A percentile compares a stretch with the other conserved stretches of the same genome.
Conservation (phyloP, 2,329 filamentous ascomycete genomes). For the Apiospora koreana region DNA sequence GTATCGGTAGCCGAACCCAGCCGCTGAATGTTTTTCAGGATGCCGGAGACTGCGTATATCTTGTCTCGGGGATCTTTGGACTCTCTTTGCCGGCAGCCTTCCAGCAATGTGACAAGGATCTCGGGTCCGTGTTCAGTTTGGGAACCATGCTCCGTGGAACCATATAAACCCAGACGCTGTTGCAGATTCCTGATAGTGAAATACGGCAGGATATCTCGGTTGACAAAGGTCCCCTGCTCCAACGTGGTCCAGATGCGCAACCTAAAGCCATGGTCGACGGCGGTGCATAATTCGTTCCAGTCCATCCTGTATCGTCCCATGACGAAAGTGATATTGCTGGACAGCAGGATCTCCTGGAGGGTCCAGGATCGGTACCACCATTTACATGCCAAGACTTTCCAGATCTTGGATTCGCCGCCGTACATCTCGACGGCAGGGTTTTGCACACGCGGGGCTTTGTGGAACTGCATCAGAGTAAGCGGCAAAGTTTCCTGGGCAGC, state of each 20-base stretch:
- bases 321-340: slow-evolving; percentile 10
- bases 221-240: neutral
- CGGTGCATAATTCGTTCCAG: slow-evolving; percentile 15
- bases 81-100: neutral
- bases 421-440: neutral
- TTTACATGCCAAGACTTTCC: neutral
- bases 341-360: slow-evolving; percentile 17
- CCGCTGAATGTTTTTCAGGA: neutral
- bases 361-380: slow-evolving; percentile 20
- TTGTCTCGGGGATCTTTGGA: slow-evolving; percentile 12
- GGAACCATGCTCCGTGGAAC: neutral
- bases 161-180: neutral
- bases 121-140: neutral
- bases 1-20: neutral
- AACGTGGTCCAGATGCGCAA: slow-evolving; percentile 14
- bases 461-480: neutral
- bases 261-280: slow-evolving; percentile 14
- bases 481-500: neutral
- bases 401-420: neutral
- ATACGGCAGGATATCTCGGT: neutral
- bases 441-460: neutral
- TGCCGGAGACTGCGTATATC: slow-evolving; percentile 8
- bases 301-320: slow-evolving; percentile 12
- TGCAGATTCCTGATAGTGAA: neutral
- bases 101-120: slow-evolving; percentile 1